These are phyloP conservation scores for Aphanoascus verrucosus DNA, from an alignment of 2,329 filamentous ascomycete genomes.

Conservation along the genomic window DNA sequence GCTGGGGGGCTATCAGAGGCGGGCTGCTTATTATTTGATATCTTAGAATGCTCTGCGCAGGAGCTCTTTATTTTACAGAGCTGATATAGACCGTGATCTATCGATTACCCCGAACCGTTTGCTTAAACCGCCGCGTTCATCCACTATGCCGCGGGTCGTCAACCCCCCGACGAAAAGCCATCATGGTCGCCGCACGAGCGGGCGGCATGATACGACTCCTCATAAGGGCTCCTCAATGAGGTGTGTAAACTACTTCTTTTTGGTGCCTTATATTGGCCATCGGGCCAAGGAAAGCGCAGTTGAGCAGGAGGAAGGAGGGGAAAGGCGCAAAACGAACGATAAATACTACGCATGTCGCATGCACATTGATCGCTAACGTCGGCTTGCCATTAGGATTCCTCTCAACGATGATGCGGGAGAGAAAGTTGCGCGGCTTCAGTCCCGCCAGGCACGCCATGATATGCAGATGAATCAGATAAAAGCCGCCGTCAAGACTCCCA, in stretches of 20 bases:
- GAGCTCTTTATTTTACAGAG: slow-evolving; percentile 15
- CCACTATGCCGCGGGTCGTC: slow-evolving; percentile 47
- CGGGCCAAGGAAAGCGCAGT: slow-evolving; percentile 9
- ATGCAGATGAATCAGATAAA: slow-evolving; percentile 87
- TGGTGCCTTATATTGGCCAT: neutral
- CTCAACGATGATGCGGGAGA: slow-evolving; percentile 92
- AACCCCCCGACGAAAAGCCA: slow-evolving; percentile 34
- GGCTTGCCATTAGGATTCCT: slow-evolving; percentile 55
- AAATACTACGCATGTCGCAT: neutral
- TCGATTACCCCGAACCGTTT: neutral
- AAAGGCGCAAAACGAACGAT: neutral
- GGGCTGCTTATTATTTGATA: slow-evolving; percentile 6
- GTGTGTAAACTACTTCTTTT: slow-evolving; percentile 25
- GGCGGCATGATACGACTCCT: slow-evolving; percentile 38
- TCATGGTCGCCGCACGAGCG: slow-evolving; percentile 32
- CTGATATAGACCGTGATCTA: slow-evolving; percentile 14
- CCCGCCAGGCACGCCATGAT: slow-evolving; percentile 77
- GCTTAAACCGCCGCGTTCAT: neutral
- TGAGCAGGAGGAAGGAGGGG: neutral
- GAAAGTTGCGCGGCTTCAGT: slow-evolving; percentile 77
- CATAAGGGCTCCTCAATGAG: slow-evolving; percentile 44
- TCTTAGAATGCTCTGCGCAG: neutral
- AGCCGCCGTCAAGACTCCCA: slow-evolving; percentile 42
- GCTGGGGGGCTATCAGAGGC: neutral
- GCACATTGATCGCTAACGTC: slow-evolving; percentile 1